Percentiles rank a stretch among this genome's conserved stretches.
Evolutionary conservation across 1,139 yeast genomes (phyloP).

Genomic region (Suzukiozyma palmioleophila): DNA sequence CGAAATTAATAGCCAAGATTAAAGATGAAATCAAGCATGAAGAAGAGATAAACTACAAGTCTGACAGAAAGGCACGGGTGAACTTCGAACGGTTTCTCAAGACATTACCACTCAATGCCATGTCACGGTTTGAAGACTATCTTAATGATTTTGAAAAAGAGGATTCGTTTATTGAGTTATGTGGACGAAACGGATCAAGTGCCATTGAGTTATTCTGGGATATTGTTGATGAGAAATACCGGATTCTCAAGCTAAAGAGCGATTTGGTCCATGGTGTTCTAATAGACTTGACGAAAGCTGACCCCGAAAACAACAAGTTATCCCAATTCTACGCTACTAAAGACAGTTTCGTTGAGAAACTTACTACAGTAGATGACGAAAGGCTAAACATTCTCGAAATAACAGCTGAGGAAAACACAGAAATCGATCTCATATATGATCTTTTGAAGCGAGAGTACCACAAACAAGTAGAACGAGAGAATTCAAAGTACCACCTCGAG

Average conservation of each 20-base stretch:
- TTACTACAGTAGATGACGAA: conserved; percentile 23
- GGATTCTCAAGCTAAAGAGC: conserved; percentile 52
- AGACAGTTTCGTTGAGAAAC: conserved; percentile 16
- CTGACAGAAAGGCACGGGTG: conserved; percentile 65
- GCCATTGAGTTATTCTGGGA: conserved; percentile 82
- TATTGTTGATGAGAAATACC: conserved; percentile 57
- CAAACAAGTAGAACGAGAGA: conserved; percentile 12
- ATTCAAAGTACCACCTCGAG: conserved; percentile 10
- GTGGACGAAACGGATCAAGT: conserved; percentile 79
- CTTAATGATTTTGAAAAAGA: conserved; percentile 52
- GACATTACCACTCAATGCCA: conserved; percentile 43
- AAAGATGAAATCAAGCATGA: conserved; percentile 29
- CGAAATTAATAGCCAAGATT: conserved; percentile 31
- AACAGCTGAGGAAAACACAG: conserved; percentile 15
- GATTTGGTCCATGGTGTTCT: conserved; percentile 56
- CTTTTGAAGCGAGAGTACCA: conserved; percentile 22
- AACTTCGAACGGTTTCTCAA: conserved; percentile 48
- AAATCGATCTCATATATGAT: conserved; percentile 23
- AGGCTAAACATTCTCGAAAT: conserved; percentile 21
- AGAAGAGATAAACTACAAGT: conserved; percentile 39
- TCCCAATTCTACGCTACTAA: conserved; percentile 15
- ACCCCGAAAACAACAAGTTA: conserved; percentile 10
- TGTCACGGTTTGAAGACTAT: conserved; percentile 58
- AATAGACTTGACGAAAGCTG: conserved; percentile 22
- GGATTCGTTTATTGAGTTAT: conserved; percentile 52